Base-by-base conservation (phyloP, 768 basidiomycete species). In the Russula ochroleuca region DNA sequence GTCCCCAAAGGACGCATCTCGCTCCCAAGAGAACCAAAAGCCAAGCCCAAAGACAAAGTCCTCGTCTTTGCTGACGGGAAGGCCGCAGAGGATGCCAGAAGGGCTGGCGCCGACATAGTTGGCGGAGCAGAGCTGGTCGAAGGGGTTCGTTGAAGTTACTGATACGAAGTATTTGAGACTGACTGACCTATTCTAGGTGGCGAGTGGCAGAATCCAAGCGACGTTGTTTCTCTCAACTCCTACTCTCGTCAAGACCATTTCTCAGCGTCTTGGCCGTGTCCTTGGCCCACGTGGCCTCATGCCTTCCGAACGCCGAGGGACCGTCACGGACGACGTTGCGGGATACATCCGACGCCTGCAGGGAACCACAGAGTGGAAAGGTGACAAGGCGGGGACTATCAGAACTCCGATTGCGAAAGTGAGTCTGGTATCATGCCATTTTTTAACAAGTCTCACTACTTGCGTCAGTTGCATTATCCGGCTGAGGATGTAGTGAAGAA, bases 1-100 rank as follows among this genome's bases (percentile, higher is more conserved):
- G 86, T 96, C 19, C 90, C 96, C 10, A 91, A 92, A 72, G 97
- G 97, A 3, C 89, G 94, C 66, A 85, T 94, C 56, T 87, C 83
- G 68, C 81, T 98, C 53, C 93, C 94, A 0, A 79, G 85, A 53
- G 92, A 95, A 69, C 83, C 88, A 43, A 92, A 91, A 70, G 74
- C 83, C 31, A 85, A 83, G 69, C 71, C 79, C 38, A 83, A 86
- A 69, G 89, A 91, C 64, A 85, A 82, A 60, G 86, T 98, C 59
- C 81, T 97, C n/a, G 94, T 96, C 35, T 98, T 98, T 70, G 94
- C 94, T 4, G 91, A 94, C 69, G 92, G 92, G 6, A 79, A 85
- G 61, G 80, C 83, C 56, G 92, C 88, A 19, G 90, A 92, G 21
- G 86, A 90, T 31, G 97, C 97, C 0, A 86, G 82, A 74, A 83